These are phyloP conservation scores for Solanum sejunctum DNA, from an alignment of 257 asterid species.

Conservation along the genomic window DNA sequence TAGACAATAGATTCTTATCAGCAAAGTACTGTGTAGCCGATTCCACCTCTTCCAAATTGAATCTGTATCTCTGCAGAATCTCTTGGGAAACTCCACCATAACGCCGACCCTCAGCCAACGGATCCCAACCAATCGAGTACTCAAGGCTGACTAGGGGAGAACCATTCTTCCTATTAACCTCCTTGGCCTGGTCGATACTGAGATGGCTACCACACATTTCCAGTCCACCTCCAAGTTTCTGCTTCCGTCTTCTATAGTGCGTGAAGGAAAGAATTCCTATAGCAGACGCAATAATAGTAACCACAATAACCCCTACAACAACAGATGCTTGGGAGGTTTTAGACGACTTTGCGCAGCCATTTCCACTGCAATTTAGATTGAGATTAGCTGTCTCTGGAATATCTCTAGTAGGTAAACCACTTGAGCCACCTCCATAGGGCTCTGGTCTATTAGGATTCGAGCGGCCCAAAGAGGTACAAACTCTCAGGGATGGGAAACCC, in stretches of 20 bases:
- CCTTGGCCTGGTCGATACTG: conserved; percentile 34
- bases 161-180: conserved; percentile 46
- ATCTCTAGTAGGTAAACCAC: conserved; percentile 35
- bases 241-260: conserved; percentile 44
- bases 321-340: conserved; percentile 52
- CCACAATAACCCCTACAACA: conserved; percentile 42
- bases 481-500: conserved; percentile 45
- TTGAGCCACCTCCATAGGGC: conserved; percentile 46
- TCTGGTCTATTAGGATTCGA: conserved; percentile 37
- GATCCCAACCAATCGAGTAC: conserved; percentile 91
- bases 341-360: conserved; percentile 35
- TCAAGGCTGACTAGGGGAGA: conserved; percentile 89
- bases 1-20: conserved; percentile 64
- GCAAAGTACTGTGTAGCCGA: conserved; percentile 80
- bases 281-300: conserved; percentile 26
- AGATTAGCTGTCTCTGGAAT: conserved; percentile 82
- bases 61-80: conserved; percentile 48
- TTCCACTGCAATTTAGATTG: conserved; percentile 48
- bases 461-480: conserved; percentile 29
- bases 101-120: conserved; percentile 67
- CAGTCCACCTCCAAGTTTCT: conserved; percentile 29
- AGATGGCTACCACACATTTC: conserved; percentile 27
- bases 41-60: conserved; percentile 73
- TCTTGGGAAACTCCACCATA: conserved; percentile 57
- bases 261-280: conserved; percentile 29